Base-by-base conservation (phyloP, 202 grass and related monocot species). In the Musa balbisiana region DNA sequence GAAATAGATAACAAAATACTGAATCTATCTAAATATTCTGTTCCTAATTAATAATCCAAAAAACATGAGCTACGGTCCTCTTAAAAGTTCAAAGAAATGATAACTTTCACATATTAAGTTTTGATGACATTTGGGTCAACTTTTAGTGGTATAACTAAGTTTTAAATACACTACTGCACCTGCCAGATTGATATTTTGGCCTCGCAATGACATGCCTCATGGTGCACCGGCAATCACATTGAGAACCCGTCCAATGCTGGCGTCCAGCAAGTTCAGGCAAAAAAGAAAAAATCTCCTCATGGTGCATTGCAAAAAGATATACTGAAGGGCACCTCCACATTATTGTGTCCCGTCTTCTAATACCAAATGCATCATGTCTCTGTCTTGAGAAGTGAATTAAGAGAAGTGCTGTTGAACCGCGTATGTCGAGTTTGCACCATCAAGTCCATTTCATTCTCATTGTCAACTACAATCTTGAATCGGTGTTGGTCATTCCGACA, bases 401-500 rank as follows among this genome's bases (percentile, higher is more conserved):
- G 91, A 67, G 95, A 99, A 15, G 89, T 99, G 82, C 91, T 99
- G 81, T 99, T 99, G 80, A 94, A 99, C 72, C 91, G 83, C 83
- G 84, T 88, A 49, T 90, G 91, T 1, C 82, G 82, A 3, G 89
- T 95, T 80, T 93, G 95, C 76, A 95, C 95, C 91, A 94, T 90
- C 81, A 98, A 82, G 9, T 92, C 91, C 52, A 82, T 83, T 51
- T 98, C 95, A n/a, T 76, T 90, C 0, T 99, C 87, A 21, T 81
- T 76, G n/a, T 95, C 95, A 1, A 99, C 80, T 13, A 92, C 89
- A n/a, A 99, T 99, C 87, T 99, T 99, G 80, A 99, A 94, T n/a
- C 85, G 74, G 82, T 94, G 91, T 64, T 92, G 91, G 80, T 94
- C 87, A 50, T 92, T 99, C 9, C 82, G 82, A 76, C 92, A 87